A percentile compares a stretch with the other conserved stretches of the same genome.
These are phyloP conservation scores for apple (Malus domestica) DNA, from an alignment of 306 rosid genomes.

Conservation along the genomic window ASM211411v1 NC_041805.1:13009501-13010000, in stretches of 20 bases:
- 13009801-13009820: constrained; percentile 56
- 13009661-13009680: not conserved
- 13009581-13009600: constrained; percentile 56
- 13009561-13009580: constrained; percentile 21
- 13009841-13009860: constrained; percentile 12
- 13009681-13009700: not conserved
- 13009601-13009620: constrained; percentile 87
- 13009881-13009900: constrained; percentile 5
- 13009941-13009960: constrained; percentile 10
- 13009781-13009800: constrained; percentile 34
- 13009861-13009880: not conserved
- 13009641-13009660: constrained; percentile 1
- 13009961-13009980: constrained; percentile 45
- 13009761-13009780: constrained; percentile 97
- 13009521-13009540: constrained; percentile 2
- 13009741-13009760: constrained; percentile 11
- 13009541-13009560: not conserved
- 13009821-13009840: constrained; percentile 41
- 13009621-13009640: constrained; percentile 87
- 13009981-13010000: constrained; percentile 77
- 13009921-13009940: constrained; percentile 12
- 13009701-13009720: not conserved
- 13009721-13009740: not conserved
- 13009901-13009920: not conserved
- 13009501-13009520: constrained; percentile 13